Percentiles rank a stretch among this genome's conserved stretches.
Evolutionary conservation across 2,329 filamentous ascomycete genomes (phyloP).

Genomic region (Colletotrichum abscissum): DNA sequence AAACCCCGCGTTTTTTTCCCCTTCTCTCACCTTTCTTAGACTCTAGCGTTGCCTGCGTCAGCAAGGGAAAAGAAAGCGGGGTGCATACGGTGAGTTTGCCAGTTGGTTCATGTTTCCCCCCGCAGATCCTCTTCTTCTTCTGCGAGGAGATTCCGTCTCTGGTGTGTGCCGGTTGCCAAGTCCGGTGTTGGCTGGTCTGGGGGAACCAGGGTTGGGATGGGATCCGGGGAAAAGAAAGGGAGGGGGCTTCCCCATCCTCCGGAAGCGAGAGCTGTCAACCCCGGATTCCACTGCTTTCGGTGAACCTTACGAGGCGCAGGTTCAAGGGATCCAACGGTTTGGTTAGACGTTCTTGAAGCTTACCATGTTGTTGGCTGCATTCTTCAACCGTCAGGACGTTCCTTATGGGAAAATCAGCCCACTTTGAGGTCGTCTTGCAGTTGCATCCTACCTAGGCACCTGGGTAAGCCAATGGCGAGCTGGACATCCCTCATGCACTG

Average conservation of each 20-base stretch:
- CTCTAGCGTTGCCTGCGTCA: background rate
- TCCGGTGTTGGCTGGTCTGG: no score
- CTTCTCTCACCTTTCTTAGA: no score
- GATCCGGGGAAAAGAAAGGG: background rate
- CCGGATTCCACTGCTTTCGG: background rate
- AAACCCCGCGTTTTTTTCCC: conserved; percentile 1
- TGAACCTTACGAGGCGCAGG: background rate
- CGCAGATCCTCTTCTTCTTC: conserved; percentile 9
- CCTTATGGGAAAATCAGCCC: background rate
- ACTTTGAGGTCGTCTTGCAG: background rate
- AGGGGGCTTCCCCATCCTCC: background rate
- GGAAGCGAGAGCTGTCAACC: background rate
- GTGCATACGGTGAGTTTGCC: background rate
- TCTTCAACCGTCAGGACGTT: background rate
- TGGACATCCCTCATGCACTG: background rate
- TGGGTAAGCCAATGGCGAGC: background rate
- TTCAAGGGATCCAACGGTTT: background rate
- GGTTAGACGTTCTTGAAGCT: background rate
- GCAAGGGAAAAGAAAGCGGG: background rate
- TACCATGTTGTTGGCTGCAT: background rate
- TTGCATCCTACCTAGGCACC: no score
- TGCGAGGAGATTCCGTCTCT: background rate
- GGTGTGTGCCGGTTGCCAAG: background rate
- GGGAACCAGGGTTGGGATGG: background rate
- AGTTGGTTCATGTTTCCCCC: background rate